These are phyloP conservation scores for Camelina laxa DNA, from an alignment of 345 rosid species.

Conservation along the genomic window DNA sequence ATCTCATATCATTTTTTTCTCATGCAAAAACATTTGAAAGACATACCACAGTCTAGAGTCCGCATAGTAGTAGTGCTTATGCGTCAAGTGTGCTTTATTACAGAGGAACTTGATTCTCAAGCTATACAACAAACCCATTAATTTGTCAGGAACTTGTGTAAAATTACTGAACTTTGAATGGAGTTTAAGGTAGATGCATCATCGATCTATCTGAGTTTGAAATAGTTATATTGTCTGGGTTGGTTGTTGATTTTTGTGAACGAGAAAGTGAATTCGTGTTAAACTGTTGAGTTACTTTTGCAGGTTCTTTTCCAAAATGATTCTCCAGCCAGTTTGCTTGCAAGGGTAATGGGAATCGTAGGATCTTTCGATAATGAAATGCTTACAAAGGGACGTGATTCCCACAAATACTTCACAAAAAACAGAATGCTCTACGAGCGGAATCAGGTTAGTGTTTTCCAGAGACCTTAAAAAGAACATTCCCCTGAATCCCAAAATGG, in stretches of 20 bases:
- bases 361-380: constrained; percentile 78
- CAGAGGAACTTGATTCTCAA: not conserved
- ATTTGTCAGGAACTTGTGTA: not conserved
- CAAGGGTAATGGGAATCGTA: constrained; percentile 86
- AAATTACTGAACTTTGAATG: not conserved
- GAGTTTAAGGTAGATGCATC: not conserved
- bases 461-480: constrained; percentile 8
- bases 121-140: not conserved
- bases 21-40: not conserved
- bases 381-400: constrained; percentile 93
- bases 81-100: not conserved
- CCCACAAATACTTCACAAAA: constrained; percentile 90
- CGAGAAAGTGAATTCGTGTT: not conserved
- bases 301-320: constrained; percentile 98
- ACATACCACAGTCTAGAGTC: not conserved
- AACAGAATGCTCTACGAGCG: constrained; percentile 97
- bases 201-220: not conserved
- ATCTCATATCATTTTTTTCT: not conserved
- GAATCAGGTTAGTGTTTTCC: constrained; percentile 68
- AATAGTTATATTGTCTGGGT: not conserved
- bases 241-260: constrained; percentile 1
- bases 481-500: not conserved
- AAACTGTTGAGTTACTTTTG: not conserved
- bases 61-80: constrained; percentile 7
- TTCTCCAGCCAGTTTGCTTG: constrained; percentile 93